These are phyloP conservation scores for Dactylellina haptotyla DNA, from an alignment of 2,329 filamentous ascomycete genomes.

Conservation along the genomic window DNA sequence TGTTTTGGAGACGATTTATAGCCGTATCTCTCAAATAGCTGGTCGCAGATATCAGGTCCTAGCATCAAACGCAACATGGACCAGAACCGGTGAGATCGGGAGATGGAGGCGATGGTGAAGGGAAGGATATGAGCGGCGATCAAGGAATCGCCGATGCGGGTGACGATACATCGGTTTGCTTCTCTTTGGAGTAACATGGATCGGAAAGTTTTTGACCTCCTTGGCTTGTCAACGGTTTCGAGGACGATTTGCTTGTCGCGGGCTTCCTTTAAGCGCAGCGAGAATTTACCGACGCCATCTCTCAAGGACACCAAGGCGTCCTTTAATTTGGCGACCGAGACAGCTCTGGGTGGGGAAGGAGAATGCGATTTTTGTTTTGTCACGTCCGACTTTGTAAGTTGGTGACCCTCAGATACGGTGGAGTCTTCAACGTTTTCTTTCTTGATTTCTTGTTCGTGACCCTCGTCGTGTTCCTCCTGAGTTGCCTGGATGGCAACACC, in stretches of 20 bases:
- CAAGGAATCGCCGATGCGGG: constrained; percentile 31
- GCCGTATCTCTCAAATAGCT: constrained; percentile 46
- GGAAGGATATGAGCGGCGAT: constrained; percentile 51
- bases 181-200: constrained; percentile 44
- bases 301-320: constrained; percentile 28
- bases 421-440: neutral
- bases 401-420: too few relatives aligned
- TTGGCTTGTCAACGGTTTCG: constrained; percentile 18
- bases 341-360: neutral
- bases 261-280: constrained; percentile 30
- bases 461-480: constrained; percentile 2
- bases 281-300: constrained; percentile 45
- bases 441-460: neutral
- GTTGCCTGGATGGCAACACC: constrained; percentile 17
- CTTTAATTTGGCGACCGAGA: constrained; percentile 24
- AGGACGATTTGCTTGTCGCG: constrained; percentile 40
- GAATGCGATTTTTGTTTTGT: constrained; percentile 3
- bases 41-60: constrained; percentile 29
- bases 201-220: constrained; percentile 34
- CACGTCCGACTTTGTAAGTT: constrained; percentile 13
- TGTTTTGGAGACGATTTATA: constrained; percentile 33
- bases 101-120: constrained; percentile 40
- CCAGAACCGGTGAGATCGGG: constrained; percentile 42
- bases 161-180: constrained; percentile 41
- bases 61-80: constrained; percentile 44